A percentile compares a stretch with the other conserved stretches of the same genome.
Conservation (phyloP, 768 basidiomycete species). For the Pisolithus tinctorius region DNA sequence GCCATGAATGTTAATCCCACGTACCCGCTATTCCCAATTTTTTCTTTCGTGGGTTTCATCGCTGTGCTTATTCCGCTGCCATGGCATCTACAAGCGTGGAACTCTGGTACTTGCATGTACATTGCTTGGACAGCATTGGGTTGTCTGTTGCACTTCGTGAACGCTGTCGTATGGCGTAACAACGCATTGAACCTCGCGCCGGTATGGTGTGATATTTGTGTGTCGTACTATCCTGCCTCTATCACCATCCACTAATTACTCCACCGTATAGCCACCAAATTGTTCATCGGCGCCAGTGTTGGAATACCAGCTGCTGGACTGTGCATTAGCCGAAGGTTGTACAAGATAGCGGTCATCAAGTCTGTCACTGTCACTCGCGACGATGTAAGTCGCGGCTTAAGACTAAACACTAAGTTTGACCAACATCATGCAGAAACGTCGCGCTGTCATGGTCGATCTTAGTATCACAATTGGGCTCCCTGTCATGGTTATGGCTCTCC, state of each 20-base stretch:
- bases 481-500: conserved; percentile 28
- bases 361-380: conserved; percentile 19
- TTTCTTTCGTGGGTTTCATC: conserved; percentile 32
- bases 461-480: conserved; percentile 34
- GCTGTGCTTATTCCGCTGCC: conserved; percentile 37
- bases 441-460: conserved; percentile 27
- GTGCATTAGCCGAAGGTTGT: conserved; percentile 47
- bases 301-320: conserved; percentile 42
- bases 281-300: conserved; percentile 32
- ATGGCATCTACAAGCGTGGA: conserved; percentile 37
- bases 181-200: conserved; percentile 24
- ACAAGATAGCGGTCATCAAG: conserved; percentile 31
- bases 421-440: conserved; percentile 21
- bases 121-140: conserved; percentile 24
- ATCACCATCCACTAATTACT: no score
- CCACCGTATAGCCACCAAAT: no score
- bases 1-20: conserved; percentile 7
- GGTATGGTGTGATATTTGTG: conserved; percentile 51
- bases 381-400: no score
- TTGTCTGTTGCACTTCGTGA: conserved; percentile 22
- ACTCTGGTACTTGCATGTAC: conserved; percentile 24
- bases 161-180: conserved; percentile 31
- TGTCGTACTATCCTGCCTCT: neutral
- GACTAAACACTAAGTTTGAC: neutral
- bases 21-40: conserved; percentile 22